Evolutionary conservation across 2,329 filamentous ascomycete genomes (phyloP).

Genomic region (Phialocephala sp.): DNA sequence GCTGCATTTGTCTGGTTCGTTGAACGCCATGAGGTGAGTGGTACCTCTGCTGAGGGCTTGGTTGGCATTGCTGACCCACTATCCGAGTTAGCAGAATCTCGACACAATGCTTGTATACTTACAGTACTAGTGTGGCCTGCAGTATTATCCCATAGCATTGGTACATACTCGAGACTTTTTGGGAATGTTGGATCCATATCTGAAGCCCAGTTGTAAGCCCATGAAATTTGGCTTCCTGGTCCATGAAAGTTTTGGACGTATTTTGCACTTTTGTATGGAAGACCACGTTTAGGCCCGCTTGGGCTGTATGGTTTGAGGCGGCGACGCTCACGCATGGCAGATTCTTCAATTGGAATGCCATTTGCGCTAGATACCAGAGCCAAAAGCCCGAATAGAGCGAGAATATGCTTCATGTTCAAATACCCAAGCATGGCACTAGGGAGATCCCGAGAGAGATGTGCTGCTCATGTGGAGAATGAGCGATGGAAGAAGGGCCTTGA

Average conservation of each 20-base stretch:
- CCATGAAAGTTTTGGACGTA: conserved; percentile 30
- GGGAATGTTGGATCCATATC: conserved; percentile 48
- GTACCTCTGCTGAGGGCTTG: conserved; percentile 58
- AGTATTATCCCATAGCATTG: conserved; percentile 42
- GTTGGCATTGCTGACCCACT: conserved; percentile 58
- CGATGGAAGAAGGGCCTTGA: too few relatives aligned
- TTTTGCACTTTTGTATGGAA: conserved; percentile 23
- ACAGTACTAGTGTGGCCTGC: background rate
- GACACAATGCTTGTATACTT: background rate
- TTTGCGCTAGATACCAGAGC: too few relatives aligned
- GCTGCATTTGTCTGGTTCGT: conserved; percentile 69
- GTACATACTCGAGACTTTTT: conserved; percentile 61
- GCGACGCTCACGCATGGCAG: background rate
- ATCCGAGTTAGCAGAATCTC: background rate
- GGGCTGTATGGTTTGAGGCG: background rate
- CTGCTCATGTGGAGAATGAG: too few relatives aligned
- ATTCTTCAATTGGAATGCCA: background rate
- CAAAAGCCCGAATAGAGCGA: too few relatives aligned
- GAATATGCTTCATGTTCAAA: too few relatives aligned
- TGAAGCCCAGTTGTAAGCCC: conserved; percentile 73
- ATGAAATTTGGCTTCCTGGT: conserved; percentile 43
- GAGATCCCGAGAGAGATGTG: too few relatives aligned
- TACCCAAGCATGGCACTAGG: too few relatives aligned
- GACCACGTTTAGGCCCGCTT: conserved; percentile 13
- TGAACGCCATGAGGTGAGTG: conserved; percentile 67